Conservation (phyloP, 257 asterid genomes). For the Solanum bukasovii region DNA sequence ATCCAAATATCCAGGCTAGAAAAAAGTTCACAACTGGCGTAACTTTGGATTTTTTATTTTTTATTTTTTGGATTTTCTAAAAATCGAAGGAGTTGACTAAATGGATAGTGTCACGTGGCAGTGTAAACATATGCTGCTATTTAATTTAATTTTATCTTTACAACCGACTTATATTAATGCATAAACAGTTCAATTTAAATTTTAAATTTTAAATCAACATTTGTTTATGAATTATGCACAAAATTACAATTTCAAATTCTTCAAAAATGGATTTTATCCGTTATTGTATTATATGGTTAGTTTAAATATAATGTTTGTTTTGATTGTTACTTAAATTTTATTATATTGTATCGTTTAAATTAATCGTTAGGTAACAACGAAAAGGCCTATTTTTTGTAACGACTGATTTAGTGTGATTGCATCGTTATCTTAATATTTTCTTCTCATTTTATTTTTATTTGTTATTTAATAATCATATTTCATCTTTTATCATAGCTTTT, state of each 20-base stretch:
- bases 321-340: too few species aligned
- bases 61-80: not conserved
- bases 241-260: too few species aligned
- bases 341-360: too few species aligned
- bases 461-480: too few species aligned
- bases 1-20: constrained; percentile 11
- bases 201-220: too few species aligned
- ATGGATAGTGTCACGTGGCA: not conserved
- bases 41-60: not conserved
- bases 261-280: too few species aligned
- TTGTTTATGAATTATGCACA: too few species aligned
- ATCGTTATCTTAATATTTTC: not conserved
- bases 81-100: constrained; percentile 55
- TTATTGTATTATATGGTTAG: too few species aligned
- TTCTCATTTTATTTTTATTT: too few species aligned
- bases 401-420: not conserved
- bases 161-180: not conserved
- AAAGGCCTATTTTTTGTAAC: not conserved
- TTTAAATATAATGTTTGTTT: too few species aligned
- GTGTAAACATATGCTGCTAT: not conserved
- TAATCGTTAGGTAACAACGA: fast-evolving
- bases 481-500: too few species aligned
- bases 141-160: too few species aligned
- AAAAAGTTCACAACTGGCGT: constrained; percentile 18
- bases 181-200: not conserved